phyloP scores from a whole-genome alignment of 2,329 filamentous ascomycete species.

The Byssochlamys sp. region DNA sequence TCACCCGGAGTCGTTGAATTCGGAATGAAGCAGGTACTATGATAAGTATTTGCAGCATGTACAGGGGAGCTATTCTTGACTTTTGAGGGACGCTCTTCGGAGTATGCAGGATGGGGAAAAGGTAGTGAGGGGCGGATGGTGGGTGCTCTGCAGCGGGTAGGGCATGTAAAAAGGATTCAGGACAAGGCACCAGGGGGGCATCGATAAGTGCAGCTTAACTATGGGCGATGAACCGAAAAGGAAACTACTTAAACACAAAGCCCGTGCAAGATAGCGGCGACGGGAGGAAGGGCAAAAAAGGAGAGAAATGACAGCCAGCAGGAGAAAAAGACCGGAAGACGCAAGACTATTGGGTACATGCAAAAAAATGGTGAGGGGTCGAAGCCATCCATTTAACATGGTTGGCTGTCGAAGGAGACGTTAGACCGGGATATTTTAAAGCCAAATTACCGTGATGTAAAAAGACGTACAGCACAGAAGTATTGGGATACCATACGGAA shows the following conservation, averaged over 20 bases:
- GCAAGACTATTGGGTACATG: conserved; percentile 10
- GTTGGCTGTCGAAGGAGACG: conserved; percentile 23
- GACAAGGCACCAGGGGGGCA: neutral
- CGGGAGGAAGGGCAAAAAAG: conserved; percentile 3
- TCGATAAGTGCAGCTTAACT: neutral
- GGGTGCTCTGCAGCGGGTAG: neutral
- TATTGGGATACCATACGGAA: neutral
- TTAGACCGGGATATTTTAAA: conserved; percentile 17
- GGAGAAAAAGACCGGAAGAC: conserved; percentile 9
- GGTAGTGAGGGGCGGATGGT: neutral
- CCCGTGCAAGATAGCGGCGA: neutral
- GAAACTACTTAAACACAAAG: neutral
- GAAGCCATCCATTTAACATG: conserved; percentile 7
- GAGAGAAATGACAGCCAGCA: conserved; percentile 9
- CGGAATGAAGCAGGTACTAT: neutral
- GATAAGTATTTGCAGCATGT: neutral
- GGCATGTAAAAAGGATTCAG: neutral
- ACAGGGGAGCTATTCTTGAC: neutral
- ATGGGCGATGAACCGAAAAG: neutral
- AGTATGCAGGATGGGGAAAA: neutral
- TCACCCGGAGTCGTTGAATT: neutral
- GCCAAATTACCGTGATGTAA: neutral
- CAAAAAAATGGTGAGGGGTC: conserved; percentile 15
- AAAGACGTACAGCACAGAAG: neutral
- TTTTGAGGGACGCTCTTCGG: neutral